phyloP scores from a whole-genome alignment of 2,329 filamentous ascomycete species.

The Zasmidium citrigriseum region DNA sequence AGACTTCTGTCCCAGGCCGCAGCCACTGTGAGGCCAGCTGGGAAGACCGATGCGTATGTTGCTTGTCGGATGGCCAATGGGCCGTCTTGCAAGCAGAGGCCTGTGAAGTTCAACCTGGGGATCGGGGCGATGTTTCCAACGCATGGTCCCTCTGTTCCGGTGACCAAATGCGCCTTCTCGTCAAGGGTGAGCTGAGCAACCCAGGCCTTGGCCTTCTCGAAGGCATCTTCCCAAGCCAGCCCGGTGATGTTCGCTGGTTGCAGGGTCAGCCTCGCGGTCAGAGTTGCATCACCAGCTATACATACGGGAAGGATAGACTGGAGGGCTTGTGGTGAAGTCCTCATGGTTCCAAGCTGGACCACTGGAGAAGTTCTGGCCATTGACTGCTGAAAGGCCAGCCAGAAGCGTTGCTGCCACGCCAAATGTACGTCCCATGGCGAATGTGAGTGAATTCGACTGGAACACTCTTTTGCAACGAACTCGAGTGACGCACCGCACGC shows the following conservation, averaged over 20 bases:
- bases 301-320: constrained; percentile 23
- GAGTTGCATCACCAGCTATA: background rate
- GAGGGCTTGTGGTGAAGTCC: constrained; percentile 22
- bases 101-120: constrained; percentile 40
- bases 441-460: background rate
- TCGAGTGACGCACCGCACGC: background rate
- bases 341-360: constrained; percentile 24
- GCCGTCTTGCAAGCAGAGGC: constrained; percentile 46
- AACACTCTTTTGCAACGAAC: background rate
- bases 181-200: constrained; percentile 40
- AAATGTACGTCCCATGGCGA: constrained; percentile 11
- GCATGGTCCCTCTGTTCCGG: constrained; percentile 29
- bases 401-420: constrained; percentile 14
- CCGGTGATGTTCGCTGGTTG: constrained; percentile 23
- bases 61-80: constrained; percentile 66
- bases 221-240: constrained; percentile 39
- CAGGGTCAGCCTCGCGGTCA: background rate
- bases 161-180: constrained; percentile 44
- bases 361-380: constrained; percentile 13
- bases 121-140: constrained; percentile 32
- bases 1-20: constrained; percentile 43
- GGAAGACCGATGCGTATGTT: constrained; percentile 40
- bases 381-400: constrained; percentile 15
- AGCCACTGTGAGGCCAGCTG: constrained; percentile 39
- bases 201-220: constrained; percentile 41